These are phyloP conservation scores for Marvania coccoides DNA, from an alignment of 139 green algal species.

Conservation along the genomic window DNA sequence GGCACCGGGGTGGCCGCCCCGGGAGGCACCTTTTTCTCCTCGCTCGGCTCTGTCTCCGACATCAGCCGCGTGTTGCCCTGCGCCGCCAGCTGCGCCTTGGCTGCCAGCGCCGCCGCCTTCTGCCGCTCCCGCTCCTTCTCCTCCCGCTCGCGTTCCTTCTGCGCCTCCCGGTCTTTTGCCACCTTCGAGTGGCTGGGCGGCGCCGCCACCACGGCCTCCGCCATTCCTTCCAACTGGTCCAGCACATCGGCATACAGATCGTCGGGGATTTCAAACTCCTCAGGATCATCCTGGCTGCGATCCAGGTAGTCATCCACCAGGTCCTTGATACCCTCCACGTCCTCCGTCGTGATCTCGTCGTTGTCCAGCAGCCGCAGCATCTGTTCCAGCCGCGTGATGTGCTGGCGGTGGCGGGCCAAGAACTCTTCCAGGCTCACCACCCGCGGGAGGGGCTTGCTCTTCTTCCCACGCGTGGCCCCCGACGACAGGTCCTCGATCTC, in stretches of 20 bases:
- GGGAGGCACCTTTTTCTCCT: neutral
- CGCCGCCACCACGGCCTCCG: constrained; percentile 47
- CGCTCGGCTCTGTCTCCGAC: neutral
- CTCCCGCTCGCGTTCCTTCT: constrained; percentile 44
- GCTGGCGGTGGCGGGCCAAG: constrained; percentile 64
- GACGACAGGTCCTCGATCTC: constrained; percentile 80
- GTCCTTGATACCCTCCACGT: constrained; percentile 69
- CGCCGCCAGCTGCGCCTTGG: constrained; percentile 72
- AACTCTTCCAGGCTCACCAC: constrained; percentile 60
- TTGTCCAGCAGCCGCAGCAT: constrained; percentile 95
- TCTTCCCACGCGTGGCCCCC: constrained; percentile 64
- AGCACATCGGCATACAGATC: constrained; percentile 33
- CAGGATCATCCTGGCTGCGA: constrained; percentile 66
- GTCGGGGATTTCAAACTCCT: constrained; percentile 56
- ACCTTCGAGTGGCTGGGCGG: constrained; percentile 18
- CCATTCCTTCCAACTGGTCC: constrained; percentile 56
- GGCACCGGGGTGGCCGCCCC: neutral
- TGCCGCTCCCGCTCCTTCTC: constrained; percentile 68
- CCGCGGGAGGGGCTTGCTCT: constrained; percentile 49
- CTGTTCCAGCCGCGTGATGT: constrained; percentile 69
- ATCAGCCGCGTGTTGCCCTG: constrained; percentile 36
- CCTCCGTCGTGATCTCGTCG: constrained; percentile 70
- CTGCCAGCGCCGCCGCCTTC: constrained; percentile 55
- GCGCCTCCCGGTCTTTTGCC: constrained; percentile 28
- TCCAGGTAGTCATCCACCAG: constrained; percentile 87